Evolutionary conservation across 352 stramenopile genomes (phyloP).

Genomic region (Peronospora tabacina): DNA sequence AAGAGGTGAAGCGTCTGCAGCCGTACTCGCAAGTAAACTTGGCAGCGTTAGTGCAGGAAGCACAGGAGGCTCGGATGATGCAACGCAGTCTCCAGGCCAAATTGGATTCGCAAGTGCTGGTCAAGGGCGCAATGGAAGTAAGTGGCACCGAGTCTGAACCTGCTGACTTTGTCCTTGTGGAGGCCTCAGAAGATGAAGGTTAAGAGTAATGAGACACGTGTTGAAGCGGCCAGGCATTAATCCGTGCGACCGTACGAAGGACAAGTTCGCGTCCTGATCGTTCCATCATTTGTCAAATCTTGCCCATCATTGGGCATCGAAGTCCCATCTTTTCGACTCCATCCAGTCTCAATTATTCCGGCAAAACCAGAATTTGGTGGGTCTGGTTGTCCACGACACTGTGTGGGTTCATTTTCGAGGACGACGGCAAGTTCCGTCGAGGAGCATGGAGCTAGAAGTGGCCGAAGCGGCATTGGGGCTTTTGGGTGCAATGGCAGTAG

Average conservation of each 20-base stretch:
- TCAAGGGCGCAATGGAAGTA: not conserved
- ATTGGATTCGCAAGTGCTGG: conserved; percentile 24
- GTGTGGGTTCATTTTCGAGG: conserved; percentile 25
- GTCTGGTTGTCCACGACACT: conserved; percentile 2
- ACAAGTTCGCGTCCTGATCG: conserved; percentile 3
- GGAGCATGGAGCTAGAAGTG: conserved; percentile 36
- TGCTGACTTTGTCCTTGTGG: conserved; percentile 28
- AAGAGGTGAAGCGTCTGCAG: conserved; percentile 62
- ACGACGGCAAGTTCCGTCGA: conserved; percentile 18
- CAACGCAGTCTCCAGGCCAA: conserved; percentile 54
- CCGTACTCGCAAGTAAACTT: conserved; percentile 63
- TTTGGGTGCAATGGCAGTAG: conserved; percentile 31
- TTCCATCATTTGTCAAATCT: not conserved
- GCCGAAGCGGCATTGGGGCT: conserved; percentile 37
- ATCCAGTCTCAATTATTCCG: conserved; percentile 17
- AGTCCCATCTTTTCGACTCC: not conserved
- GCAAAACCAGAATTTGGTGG: not conserved
- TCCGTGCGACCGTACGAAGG: not conserved
- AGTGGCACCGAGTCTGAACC: not conserved
- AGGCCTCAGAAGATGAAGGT: conserved; percentile 15
- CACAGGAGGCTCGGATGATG: conserved; percentile 66
- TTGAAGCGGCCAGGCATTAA: too few species aligned
- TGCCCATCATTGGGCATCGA: not conserved
- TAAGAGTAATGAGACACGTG: not conserved
- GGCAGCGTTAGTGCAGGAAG: conserved; percentile 51